Base-by-base conservation (phyloP, 1,139 yeast species). In the Candida labiduridarum region DNA sequence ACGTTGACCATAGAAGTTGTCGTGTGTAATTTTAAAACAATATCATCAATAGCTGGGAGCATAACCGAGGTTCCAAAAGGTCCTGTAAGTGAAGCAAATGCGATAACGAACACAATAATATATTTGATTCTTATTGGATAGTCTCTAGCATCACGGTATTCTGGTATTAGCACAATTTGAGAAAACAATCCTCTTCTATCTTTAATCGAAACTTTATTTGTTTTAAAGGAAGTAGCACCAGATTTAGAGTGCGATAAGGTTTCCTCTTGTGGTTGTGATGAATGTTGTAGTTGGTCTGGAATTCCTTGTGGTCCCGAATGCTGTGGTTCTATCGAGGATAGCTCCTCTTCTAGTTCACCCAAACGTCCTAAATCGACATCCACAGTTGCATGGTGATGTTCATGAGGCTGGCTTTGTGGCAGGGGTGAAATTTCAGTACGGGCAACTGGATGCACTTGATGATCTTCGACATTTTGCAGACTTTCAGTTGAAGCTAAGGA, bases 1-100 rank as follows among this genome's bases (percentile, higher is more conserved):
- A 89, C 76, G 61, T 89, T 89, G 33, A 89, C 91, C 55, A 81
- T 73, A 25, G 84, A 71, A 1, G 76, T 78, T 4, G 80, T 62
- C 0, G 96, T 85, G 46, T 85, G 46, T 33, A 89, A 71, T 27
- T 81, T 82, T 0, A 54, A 52, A 4, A 79, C 79, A 40, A 89
- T 79, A 52, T 84, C 81, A 45, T 80, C 80, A 43, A 89, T 80
- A 0, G 95, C 95, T 0, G 97, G 96, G 48, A 88, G 78, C 65
- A 89, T 76, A 52, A 90, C 87, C 1, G 94, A 85, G 1, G 96
- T 86, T n/a, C 96, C 96, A 92, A 90, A 87, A 9, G 97, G 96
- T 0, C 96, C 96, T 47, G 88, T 79, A 63, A 87, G 72, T 1
- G 92, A 89, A 4, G 94, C 91, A 53, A 81, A 72, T 0, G 95